Base-by-base conservation (phyloP, 306 rosid species). In the Clitoria ternatea region DNA sequence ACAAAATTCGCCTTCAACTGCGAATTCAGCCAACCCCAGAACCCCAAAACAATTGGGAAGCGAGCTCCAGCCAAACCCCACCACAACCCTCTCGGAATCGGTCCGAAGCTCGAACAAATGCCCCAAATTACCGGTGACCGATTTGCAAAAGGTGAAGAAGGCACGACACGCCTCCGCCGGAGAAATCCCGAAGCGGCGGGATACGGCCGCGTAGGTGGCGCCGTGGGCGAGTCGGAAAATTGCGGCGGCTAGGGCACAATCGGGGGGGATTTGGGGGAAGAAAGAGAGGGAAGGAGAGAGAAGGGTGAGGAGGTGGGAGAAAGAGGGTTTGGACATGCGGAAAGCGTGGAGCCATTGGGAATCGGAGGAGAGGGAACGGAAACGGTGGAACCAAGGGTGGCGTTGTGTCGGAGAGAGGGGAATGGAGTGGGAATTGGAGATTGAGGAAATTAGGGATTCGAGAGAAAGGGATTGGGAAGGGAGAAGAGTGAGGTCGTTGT, bases 1-100 rank as follows among this genome's bases (percentile, higher is more conserved):
- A 59, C 77, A 62, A 0, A 77, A 17, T 1, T 81, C 84, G 1
- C 84, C 70, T 1, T 63, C 85, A 42, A 87, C 55, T 22, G 61
- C 59, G 50, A 92, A 89, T 3, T 65, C 73, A 61, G 52, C 80
- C 22, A 92, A 56, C 26, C 95, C 96, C 70, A 92, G 66, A 53
- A 81, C 84, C 19, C 98, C 96, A 61, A 90, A 82, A 56, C 94
- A 92, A 68, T 89, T 92, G 7, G 94, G 97, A 60, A 87, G 86
- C 6, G 91, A 85, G 54, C 76, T 81, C 84, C 81, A 85, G 18
- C 92, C 89, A 33, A 88, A 91, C 6, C 85, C 92, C 48, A 42
- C 87, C 0, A 79, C 72, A 6, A 81, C 76, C 55, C 89, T 70
- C 2, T 76, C 78, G 0, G 80, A 66, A 69, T 79, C 87, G 0